Base-by-base conservation (phyloP, 2,329 filamentous ascomycete species). In the Cercospora beticola region DNA sequence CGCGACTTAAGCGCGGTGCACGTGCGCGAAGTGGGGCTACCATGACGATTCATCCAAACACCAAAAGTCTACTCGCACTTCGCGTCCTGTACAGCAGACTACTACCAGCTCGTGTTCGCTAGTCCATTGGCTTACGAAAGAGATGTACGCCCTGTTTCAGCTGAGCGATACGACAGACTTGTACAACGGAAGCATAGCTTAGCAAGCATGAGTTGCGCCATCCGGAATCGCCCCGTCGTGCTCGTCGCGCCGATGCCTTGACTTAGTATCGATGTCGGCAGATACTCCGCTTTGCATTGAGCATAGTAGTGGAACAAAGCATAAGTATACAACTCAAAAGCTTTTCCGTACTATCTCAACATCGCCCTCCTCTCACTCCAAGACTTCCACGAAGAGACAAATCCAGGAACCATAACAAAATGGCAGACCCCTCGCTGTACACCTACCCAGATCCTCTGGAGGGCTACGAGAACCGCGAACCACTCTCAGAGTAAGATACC, bases 381-480 rank as follows among this genome's bases (percentile, higher is more conserved):
- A 57, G 14, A 31, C 26, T 26, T 14, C 4, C 12, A 36, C 28
- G 1, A 40, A n/a, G n/a, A 36, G 4, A 10, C 30, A 23, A 36
- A 5, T 31, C 26, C 58, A 23, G 12, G 12, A 33, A 21, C 12
- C 49, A 58, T 49, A 28, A 33, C 52, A 73, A 52, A 66, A 86
- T 86, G 83, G 80, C 83, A 30, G 84, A 86, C 69, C 81, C 84
- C 65, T 84, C 81, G 9, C 76, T 80, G 23, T 86, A 86, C 75
- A 83, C 83, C 18, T 87, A 87, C 75, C 86, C 84, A 9, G 87
- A 82, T 8, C 86, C 86, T 2, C 77, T 88, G 0, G 77, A 81
- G 72, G 86, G 85, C 26, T 87, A 83, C 68, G 82, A 85, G 69
- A 79, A 81, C 62, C 78, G 81, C 1, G 77, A 82, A 23, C 82